Base-by-base conservation (phyloP, 176 grass and related monocot genomes). In the Leersia perrieri region DNA sequence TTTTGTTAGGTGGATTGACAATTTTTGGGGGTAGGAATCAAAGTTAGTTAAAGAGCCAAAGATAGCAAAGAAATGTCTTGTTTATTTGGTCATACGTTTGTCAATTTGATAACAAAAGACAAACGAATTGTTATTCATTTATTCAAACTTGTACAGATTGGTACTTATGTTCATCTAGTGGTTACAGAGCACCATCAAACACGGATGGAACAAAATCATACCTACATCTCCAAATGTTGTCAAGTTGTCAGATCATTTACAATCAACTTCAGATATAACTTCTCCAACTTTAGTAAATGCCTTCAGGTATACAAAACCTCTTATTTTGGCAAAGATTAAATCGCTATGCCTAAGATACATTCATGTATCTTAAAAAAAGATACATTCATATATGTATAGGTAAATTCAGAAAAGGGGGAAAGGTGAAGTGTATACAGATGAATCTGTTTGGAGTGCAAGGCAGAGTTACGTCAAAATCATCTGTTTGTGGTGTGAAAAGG, bases 381-480 rank as follows among this genome's bases (percentile, higher is more conserved):
- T 33, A 47, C 11, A 30, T 10, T 13, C 51, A 14, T 70, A 13
- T 3, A 35, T n/a, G 22, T 3, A n/a, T 6, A 38, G n/a, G n/a
- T n/a, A 33, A 70, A 39, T 78, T 86, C 33, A 58, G 67, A 30
- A n/a, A 35, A 33, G 33, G 29, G 33, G 11, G 11, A 70, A 61
- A 31, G 63, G 1, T 26, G 30, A 67, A 66, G 29, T 3, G 10
- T 7, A 26, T 35, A 1, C 7, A 4, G 42, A 20, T 63, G 57
- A 51, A 10, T 60, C 31, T 32, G 41, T 27, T 22, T 3, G 32
- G 25, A 41, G 16, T 70, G 35, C 4, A 36, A 27, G n/a, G 23
- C 27, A 39, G 9, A 36, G 4, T 25, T 33, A 33, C 70, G 85
- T 86, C 70, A 86, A 90, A 60, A 83, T 64, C 82, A 83, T 80